phyloP scores from a whole-genome alignment of 1,139 yeast species.

The Lodderomyces parapsilosis region DNA sequence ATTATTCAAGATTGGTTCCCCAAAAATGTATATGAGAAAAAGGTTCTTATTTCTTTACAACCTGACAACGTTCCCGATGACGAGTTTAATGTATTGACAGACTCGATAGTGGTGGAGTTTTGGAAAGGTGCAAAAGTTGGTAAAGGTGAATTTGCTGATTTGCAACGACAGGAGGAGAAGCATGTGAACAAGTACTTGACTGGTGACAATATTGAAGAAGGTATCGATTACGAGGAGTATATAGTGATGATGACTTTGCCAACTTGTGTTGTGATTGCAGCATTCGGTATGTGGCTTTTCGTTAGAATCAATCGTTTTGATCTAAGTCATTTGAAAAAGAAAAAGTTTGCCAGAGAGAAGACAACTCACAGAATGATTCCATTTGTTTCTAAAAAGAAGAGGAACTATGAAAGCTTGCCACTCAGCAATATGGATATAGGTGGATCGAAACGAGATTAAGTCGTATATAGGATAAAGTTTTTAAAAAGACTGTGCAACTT shows the following conservation, averaged over 20 bases:
- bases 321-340: conserved; percentile 49
- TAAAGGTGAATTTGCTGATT: conserved; percentile 56
- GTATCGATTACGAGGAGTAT: conserved; percentile 64
- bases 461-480: not conserved
- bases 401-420: conserved; percentile 27
- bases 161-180: conserved; percentile 42
- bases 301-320: conserved; percentile 53
- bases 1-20: conserved; percentile 62
- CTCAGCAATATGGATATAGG: conserved; percentile 22
- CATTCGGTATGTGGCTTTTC: conserved; percentile 62
- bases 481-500: not conserved
- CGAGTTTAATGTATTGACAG: conserved; percentile 51
- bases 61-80: conserved; percentile 67
- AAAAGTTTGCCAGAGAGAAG: conserved; percentile 45
- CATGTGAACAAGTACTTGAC: conserved; percentile 33
- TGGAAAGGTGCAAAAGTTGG: conserved; percentile 57
- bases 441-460: conserved; percentile 12
- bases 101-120: conserved; percentile 58
- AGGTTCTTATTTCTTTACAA: conserved; percentile 62
- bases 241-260: conserved; percentile 69
- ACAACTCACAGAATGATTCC: conserved; percentile 34
- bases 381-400: conserved; percentile 24
- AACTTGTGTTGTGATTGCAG: conserved; percentile 62
- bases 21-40: conserved; percentile 47
- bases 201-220: conserved; percentile 49